Percentiles rank a stretch among this genome's conserved stretches.
Conservation (phyloP, 192 early-diverging fungal genomes). For the Entomortierella beljakovae region DNA sequence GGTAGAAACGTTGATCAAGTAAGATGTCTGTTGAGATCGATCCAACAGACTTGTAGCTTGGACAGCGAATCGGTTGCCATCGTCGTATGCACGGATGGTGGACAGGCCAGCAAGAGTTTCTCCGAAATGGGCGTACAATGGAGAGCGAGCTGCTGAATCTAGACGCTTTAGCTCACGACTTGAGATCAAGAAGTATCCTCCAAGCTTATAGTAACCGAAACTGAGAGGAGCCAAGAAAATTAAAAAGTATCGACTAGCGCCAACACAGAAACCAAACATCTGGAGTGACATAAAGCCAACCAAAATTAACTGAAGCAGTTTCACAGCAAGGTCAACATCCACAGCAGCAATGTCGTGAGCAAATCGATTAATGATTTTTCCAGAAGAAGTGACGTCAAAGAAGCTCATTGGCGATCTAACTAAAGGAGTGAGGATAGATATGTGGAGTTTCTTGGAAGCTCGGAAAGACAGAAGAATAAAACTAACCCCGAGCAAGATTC, state of each 20-base stretch:
- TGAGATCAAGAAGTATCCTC: slow-evolving; percentile 66
- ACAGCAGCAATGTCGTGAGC: slow-evolving; percentile 80
- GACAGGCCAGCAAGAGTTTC: slow-evolving; percentile 63
- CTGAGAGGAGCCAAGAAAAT: slow-evolving; percentile 37
- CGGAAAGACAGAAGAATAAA: slow-evolving; percentile 67
- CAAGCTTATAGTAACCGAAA: slow-evolving; percentile 64
- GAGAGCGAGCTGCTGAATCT: slow-evolving; percentile 62
- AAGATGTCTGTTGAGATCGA: slow-evolving; percentile 22
- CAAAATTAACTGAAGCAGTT: slow-evolving; percentile 55
- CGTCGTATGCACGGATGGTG: slow-evolving; percentile 76
- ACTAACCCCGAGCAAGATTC: slow-evolving; percentile 66
- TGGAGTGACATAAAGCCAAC: slow-evolving; percentile 44
- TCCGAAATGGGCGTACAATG: slow-evolving; percentile 66
- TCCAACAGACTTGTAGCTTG: slow-evolving; percentile 28
- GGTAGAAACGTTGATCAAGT: slow-evolving; percentile 14
- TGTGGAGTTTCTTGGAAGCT: slow-evolving; percentile 64
- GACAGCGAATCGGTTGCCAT: slow-evolving; percentile 70
- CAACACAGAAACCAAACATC: slow-evolving; percentile 62
- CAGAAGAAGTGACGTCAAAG: slow-evolving; percentile 54
- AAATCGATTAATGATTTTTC: slow-evolving; percentile 86
- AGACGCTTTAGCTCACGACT: slow-evolving; percentile 90
- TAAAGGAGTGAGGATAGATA: slow-evolving; percentile 67
- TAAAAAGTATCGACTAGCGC: slow-evolving; percentile 70
- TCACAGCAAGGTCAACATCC: slow-evolving; percentile 64
- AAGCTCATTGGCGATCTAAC: slow-evolving; percentile 64